A percentile compares a stretch with the other conserved stretches of the same genome.
phyloP scores from a whole-genome alignment of 768 basidiomycete species.

The Suillus clintonianus region DNA sequence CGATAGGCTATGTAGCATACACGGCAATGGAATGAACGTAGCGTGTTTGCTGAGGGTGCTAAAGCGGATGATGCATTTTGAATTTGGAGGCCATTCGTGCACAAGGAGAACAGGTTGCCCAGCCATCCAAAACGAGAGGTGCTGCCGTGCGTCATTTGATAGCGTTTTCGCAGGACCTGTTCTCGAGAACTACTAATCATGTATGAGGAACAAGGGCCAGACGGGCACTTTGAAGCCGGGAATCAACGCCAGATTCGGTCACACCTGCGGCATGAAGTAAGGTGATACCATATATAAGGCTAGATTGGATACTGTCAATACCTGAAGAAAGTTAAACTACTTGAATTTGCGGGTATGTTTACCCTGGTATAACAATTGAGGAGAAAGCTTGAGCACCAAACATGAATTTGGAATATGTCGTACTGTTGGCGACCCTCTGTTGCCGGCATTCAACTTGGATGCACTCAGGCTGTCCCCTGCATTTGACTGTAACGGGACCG shows the following conservation, averaged over 20 bases:
- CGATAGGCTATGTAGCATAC: slow-evolving; percentile 26
- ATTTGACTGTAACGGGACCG: slow-evolving; percentile 37
- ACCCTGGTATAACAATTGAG: slow-evolving; percentile 27
- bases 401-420: slow-evolving; percentile 23
- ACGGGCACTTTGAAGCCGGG: slow-evolving; percentile 19
- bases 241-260: slow-evolving; percentile 17
- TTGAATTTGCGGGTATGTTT: slow-evolving; percentile 22
- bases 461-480: slow-evolving; percentile 16
- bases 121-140: slow-evolving; percentile 26
- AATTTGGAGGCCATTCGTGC: slow-evolving; percentile 24
- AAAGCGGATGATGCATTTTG: slow-evolving; percentile 20
- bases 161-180: slow-evolving; percentile 35
- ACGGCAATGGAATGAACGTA: slow-evolving; percentile 19
- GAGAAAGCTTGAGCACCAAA: slow-evolving; percentile 15
- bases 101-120: slow-evolving; percentile 30
- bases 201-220: slow-evolving; percentile 24
- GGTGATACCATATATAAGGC: slow-evolving; percentile 26
- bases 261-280: slow-evolving; percentile 23
- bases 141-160: slow-evolving; percentile 37
- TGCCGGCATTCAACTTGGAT: slow-evolving; percentile 22
- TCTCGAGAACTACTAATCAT: slow-evolving; percentile 38
- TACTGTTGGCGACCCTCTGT: slow-evolving; percentile 16
- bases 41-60: slow-evolving; percentile 12
- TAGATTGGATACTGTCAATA: slow-evolving; percentile 21
- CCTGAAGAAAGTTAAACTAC: slow-evolving; percentile 23